A percentile compares a stretch with the other conserved stretches of the same genome.
Conservation (phyloP, 2,329 filamentous ascomycete genomes). For the Hypoxylon sp. region DNA sequence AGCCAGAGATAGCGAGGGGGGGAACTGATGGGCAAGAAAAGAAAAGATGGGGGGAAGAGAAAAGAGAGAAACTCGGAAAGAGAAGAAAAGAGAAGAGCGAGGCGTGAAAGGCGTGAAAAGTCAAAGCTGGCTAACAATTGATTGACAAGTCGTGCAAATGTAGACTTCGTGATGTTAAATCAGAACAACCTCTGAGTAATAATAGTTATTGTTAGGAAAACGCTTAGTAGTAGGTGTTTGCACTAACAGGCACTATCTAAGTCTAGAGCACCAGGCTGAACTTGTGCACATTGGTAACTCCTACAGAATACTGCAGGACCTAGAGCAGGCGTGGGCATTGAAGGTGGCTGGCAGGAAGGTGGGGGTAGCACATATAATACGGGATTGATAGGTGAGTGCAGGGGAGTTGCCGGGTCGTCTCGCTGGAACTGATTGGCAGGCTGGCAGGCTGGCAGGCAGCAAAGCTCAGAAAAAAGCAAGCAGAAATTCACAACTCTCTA, state of each 20-base stretch:
- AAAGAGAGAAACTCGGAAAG: conserved; percentile 1
- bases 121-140: neutral
- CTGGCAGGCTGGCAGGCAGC: too few relatives aligned
- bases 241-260: conserved; percentile 45
- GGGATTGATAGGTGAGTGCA: conserved; percentile 18
- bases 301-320: neutral
- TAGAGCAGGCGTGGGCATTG: conserved; percentile 21
- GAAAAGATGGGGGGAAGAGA: neutral
- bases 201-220: conserved; percentile 34
- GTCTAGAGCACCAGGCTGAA: conserved; percentile 37
- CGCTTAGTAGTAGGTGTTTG: neutral
- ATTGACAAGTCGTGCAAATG: conserved; percentile 4
- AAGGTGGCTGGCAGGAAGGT: conserved; percentile 23
- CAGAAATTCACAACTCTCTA: conserved; percentile 42
- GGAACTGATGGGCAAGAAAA: neutral
- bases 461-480: conserved; percentile 42
- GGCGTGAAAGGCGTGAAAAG: neutral
- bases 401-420: conserved; percentile 13
- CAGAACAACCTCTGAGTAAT: conserved; percentile 12
- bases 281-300: conserved; percentile 14
- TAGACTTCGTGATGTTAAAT: conserved; percentile 39
- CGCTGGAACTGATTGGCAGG: conserved; percentile 41
- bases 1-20: neutral
- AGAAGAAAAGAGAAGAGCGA: neutral
- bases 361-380: conserved; percentile 12